Evolutionary conservation across 2,329 filamentous ascomycete species (phyloP).

Genomic region (Scleromitrula shiraiana): DNA sequence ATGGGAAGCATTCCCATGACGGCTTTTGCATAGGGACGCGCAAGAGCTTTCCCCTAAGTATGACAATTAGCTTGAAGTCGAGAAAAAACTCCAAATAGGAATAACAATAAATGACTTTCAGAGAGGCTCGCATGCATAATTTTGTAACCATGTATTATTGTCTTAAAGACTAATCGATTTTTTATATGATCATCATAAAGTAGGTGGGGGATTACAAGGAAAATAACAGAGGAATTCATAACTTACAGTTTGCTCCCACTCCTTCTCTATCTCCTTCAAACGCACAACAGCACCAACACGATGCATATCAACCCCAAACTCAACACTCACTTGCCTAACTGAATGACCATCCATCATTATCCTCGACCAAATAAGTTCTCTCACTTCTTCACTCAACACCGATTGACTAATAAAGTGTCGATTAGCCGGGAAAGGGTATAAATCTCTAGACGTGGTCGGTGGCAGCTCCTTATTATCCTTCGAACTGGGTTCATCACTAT

Average conservation of each 20-base stretch:
- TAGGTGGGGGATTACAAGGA: constrained; percentile 4
- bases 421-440: constrained; percentile 55
- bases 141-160: constrained; percentile 80
- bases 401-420: constrained; percentile 49
- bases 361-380: constrained; percentile 54
- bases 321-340: constrained; percentile 54
- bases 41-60: constrained; percentile 64
- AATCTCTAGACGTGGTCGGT: constrained; percentile 17
- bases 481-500: constrained; percentile 1
- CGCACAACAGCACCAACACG: constrained; percentile 63
- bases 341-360: constrained; percentile 48
- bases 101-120: constrained; percentile 39
- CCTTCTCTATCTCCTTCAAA: constrained; percentile 60
- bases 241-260: constrained; percentile 57
- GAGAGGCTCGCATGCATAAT: constrained; percentile 67
- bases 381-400: constrained; percentile 56
- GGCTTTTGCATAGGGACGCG: constrained; percentile 67
- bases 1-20: constrained; percentile 73
- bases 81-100: constrained; percentile 11
- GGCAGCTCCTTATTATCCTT: constrained; percentile 16
- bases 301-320: constrained; percentile 58
- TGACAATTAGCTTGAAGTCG: constrained; percentile 16
- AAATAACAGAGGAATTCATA: constrained; percentile 18
- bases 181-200: constrained; percentile 60
- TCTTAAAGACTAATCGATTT: constrained; percentile 99